Evolutionary conservation across 306 rosid species (phyloP).

Genomic region (Lupinus albus): DNA sequence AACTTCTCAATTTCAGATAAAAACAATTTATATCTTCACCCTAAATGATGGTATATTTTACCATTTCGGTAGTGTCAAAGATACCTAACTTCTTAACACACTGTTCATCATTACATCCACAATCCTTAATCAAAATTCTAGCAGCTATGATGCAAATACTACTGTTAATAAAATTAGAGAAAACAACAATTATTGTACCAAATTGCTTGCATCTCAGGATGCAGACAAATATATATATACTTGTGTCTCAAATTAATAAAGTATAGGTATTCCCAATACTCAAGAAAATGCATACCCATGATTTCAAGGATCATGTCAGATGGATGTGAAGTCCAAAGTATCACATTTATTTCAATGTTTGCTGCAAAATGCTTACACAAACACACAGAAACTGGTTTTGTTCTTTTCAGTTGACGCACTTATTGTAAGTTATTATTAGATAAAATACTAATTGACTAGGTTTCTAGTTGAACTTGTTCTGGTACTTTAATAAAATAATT

Average conservation of each 20-base stretch:
- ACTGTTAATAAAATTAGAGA: constrained; percentile 8
- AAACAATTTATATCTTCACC: too few species aligned
- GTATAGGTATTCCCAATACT: constrained; percentile 12
- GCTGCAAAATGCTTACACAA: constrained; percentile 7
- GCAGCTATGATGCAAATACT: not conserved
- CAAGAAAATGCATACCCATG: constrained; percentile 36
- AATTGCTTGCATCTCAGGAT: constrained; percentile 39
- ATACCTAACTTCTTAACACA: not conserved
- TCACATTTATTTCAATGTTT: constrained; percentile 9
- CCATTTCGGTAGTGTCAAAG: constrained; percentile 3
- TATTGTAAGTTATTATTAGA: not conserved
- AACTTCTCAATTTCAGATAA: too few species aligned
- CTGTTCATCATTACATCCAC: constrained; percentile 34
- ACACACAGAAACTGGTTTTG: not conserved
- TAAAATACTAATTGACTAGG: not conserved
- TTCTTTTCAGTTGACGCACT: not conserved
- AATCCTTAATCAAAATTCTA: constrained; percentile 23
- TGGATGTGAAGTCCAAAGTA: constrained; percentile 1
- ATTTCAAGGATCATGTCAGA: constrained; percentile 41
- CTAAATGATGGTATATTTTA: not conserved
- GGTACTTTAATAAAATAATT: too few species aligned
- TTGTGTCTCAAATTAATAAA: constrained; percentile 32
- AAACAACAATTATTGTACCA: constrained; percentile 35
- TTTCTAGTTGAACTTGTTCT: not conserved
- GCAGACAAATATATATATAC: constrained; percentile 43